Percentiles rank a stretch among this genome's conserved stretches.
Conservation (phyloP, 2,329 filamentous ascomycete species). For the Botrytis byssoidea region DNA sequence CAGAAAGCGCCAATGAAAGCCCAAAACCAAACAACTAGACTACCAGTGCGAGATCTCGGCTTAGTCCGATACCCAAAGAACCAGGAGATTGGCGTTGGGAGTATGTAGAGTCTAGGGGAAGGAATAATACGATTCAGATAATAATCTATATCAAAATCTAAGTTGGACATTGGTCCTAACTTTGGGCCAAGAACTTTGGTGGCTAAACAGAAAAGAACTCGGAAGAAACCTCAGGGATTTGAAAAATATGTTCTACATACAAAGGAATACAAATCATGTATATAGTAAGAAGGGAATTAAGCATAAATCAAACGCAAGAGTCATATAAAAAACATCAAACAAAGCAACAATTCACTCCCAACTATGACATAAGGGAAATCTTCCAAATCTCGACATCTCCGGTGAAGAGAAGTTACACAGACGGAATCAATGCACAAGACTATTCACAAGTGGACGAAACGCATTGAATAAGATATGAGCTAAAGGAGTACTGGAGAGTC, state of each 20-base stretch:
- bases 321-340: neutral
- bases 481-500: neutral
- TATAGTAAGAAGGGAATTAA: neutral
- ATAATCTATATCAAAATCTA: constrained; percentile 69
- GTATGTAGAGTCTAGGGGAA: constrained; percentile 57
- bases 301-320: neutral
- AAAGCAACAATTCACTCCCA: neutral
- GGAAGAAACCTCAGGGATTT: neutral
- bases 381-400: constrained; percentile 14
- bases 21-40: constrained; percentile 59
- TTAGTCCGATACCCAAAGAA: constrained; percentile 64
- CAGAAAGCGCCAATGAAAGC: constrained; percentile 63
- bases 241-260: neutral
- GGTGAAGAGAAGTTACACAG: neutral
- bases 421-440: neutral
- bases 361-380: constrained; percentile 15
- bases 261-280: neutral
- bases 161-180: constrained; percentile 10
- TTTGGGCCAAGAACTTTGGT: neutral
- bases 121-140: constrained; percentile 71
- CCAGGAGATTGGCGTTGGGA: constrained; percentile 66
- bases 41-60: constrained; percentile 47
- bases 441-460: neutral
- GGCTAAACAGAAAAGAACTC: neutral
- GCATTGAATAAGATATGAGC: neutral